phyloP scores from a whole-genome alignment of 2,329 filamentous ascomycete species.

The Talaromyces sp. region DNA sequence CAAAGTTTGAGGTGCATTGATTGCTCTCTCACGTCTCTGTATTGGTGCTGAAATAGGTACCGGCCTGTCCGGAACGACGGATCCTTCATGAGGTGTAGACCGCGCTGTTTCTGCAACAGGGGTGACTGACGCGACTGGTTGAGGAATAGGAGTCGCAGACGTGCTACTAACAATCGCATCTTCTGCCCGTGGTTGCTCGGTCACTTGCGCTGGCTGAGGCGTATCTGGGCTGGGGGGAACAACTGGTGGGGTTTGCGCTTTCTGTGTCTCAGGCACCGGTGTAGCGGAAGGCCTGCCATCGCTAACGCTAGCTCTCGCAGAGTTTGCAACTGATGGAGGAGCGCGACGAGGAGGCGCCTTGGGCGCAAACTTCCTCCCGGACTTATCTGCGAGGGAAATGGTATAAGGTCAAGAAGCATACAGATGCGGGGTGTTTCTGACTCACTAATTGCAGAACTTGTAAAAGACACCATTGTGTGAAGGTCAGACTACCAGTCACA shows the following conservation, averaged over 20 bases:
- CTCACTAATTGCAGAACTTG: slow-evolving; percentile 56
- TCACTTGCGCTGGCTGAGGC: slow-evolving; percentile 6
- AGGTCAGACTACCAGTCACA: slow-evolving; percentile 20
- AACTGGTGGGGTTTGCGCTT: slow-evolving; percentile 21
- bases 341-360: slow-evolving; percentile 63
- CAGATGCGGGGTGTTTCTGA: slow-evolving; percentile 19
- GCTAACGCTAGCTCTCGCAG: slow-evolving; percentile 40
- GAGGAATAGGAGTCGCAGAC: background rate
- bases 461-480: slow-evolving; percentile 48
- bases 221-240: background rate
- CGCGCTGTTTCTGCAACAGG: background rate
- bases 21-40: background rate
- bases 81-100: background rate
- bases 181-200: background rate
- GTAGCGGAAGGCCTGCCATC: slow-evolving; percentile 29
- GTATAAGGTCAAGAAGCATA: slow-evolving; percentile 15
- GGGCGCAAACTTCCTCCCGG: slow-evolving; percentile 75
- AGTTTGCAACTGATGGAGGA: slow-evolving; percentile 41
- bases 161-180: background rate
- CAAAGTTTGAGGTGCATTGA: background rate
- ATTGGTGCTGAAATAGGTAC: slow-evolving; percentile 15
- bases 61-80: slow-evolving; percentile 21
- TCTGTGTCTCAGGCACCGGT: slow-evolving; percentile 26
- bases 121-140: background rate
- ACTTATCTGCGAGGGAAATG: slow-evolving; percentile 50